A percentile compares a stretch with the other conserved stretches of the same genome.
Conservation (phyloP, 768 basidiomycete species). For the Cantharellus anzutake region DNA sequence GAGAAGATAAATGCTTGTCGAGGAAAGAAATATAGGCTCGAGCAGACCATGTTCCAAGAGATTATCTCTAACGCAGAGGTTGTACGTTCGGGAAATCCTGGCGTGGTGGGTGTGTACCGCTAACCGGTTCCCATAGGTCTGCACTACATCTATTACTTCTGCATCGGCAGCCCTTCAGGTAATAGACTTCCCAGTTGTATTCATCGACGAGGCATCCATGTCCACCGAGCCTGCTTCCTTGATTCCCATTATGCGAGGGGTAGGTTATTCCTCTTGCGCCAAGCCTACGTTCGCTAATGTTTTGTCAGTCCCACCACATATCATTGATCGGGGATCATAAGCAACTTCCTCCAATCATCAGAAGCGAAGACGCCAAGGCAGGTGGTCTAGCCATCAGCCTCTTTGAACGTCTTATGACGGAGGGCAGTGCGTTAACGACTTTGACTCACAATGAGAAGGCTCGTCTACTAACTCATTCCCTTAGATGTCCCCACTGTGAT, state of each 20-base stretch:
- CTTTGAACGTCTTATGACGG: slow-evolving; percentile 77
- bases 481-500: slow-evolving; percentile 55
- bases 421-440: slow-evolving; percentile 50
- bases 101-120: too few relatives aligned
- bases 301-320: slow-evolving; percentile 48
- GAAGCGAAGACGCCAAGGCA: slow-evolving; percentile 50
- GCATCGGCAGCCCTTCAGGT: slow-evolving; percentile 44
- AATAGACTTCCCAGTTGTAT: slow-evolving; percentile 81
- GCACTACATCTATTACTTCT: slow-evolving; percentile 74
- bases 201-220: slow-evolving; percentile 92
- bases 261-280: slow-evolving; percentile 22
- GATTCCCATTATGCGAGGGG: slow-evolving; percentile 87
- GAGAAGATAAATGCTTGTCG: too few relatives aligned
- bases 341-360: slow-evolving; percentile 78
- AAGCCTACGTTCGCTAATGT: neutral
- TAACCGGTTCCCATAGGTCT: slow-evolving; percentile 34
- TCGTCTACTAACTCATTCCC: too few relatives aligned
- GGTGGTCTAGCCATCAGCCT: slow-evolving; percentile 63
- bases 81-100: neutral
- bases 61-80: slow-evolving; percentile 16
- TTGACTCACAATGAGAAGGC: too few relatives aligned
- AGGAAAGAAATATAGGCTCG: neutral
- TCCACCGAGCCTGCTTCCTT: slow-evolving; percentile 85
- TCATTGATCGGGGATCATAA: slow-evolving; percentile 95
- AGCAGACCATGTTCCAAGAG: slow-evolving; percentile 12